phyloP scores from a whole-genome alignment of 768 basidiomycete genomes.

The Scleroderma bovista region DNA sequence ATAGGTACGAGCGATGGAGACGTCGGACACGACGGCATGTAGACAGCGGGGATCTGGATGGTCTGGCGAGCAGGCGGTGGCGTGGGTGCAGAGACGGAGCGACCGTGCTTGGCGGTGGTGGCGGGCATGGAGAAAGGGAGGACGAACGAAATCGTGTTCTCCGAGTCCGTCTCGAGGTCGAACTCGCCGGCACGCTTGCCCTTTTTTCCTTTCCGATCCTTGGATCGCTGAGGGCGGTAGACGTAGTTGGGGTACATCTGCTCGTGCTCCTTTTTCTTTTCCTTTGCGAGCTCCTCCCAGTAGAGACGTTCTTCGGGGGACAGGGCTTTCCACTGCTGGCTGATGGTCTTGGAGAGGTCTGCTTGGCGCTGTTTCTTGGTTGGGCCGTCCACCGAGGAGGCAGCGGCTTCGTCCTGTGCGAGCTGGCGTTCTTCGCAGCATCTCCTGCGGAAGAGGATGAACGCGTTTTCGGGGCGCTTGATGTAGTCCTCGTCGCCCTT shows the following conservation, averaged over 20 bases:
- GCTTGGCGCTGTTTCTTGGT: slow-evolving; percentile 73
- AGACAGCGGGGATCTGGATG: slow-evolving; percentile 63
- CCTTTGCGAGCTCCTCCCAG: slow-evolving; percentile 75
- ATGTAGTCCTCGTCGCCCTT: slow-evolving; percentile 80
- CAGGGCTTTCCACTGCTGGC: slow-evolving; percentile 74
- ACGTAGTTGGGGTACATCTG: slow-evolving; percentile 71
- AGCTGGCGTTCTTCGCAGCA: slow-evolving; percentile 69
- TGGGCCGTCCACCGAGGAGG: slow-evolving; percentile 24
- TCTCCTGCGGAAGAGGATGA: slow-evolving; percentile 78
- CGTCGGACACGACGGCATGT: slow-evolving; percentile 58
- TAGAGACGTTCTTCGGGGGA: slow-evolving; percentile 58
- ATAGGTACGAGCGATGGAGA: slow-evolving; percentile 51
- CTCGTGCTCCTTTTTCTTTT: slow-evolving; percentile 77
- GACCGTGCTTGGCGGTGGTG: slow-evolving; percentile 40
- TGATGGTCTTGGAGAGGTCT: slow-evolving; percentile 78
- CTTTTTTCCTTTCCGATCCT: slow-evolving; percentile 44
- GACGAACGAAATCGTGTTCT: slow-evolving; percentile 46
- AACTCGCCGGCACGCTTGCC: slow-evolving; percentile 28
- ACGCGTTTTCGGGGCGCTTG: slow-evolving; percentile 80
- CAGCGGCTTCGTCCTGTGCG: slow-evolving; percentile 43
- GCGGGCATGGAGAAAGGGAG: slow-evolving; percentile 34
- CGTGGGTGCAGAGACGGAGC: slow-evolving; percentile 57
- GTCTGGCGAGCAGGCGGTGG: slow-evolving; percentile 56
- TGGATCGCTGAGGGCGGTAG: slow-evolving; percentile 63
- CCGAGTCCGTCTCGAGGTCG: slow-evolving; percentile 42